Percentiles rank a stretch among this genome's conserved stretches.
Evolutionary conservation across 192 early-diverging fungal genomes (phyloP).

Genomic region (Dispira simplex): DNA sequence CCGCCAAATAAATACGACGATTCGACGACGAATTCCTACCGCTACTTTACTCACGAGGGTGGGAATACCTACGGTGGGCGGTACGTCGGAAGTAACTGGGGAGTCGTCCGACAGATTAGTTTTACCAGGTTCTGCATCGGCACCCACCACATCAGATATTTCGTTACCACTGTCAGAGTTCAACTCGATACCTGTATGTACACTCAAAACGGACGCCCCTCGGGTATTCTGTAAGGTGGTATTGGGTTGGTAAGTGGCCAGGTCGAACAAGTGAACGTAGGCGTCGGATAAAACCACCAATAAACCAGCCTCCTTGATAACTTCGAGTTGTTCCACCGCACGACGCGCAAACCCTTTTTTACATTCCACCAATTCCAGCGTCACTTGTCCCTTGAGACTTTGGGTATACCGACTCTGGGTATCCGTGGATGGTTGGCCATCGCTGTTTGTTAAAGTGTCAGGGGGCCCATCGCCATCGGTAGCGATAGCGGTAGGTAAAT

Average conservation of each 20-base stretch:
- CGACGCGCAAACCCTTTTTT: conserved; percentile 51
- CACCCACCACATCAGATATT: not conserved
- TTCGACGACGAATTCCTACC: conserved; percentile 49
- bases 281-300: conserved; percentile 60
- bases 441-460: conserved; percentile 7
- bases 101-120: too few relatives aligned
- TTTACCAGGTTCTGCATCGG: not conserved
- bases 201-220: conserved; percentile 60
- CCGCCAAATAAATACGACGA: conserved; percentile 59
- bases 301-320: conserved; percentile 56
- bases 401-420: not conserved
- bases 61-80: conserved; percentile 41
- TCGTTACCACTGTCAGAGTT: not conserved
- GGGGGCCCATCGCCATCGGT: not conserved
- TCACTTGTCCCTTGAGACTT: not conserved
- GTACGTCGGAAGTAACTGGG: too few relatives aligned
- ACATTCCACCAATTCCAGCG: conserved; percentile 43
- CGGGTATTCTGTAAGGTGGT: conserved; percentile 53
- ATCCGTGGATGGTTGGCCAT: not conserved
- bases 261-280: conserved; percentile 53
- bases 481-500: conserved; percentile 1
- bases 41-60: conserved; percentile 56
- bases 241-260: conserved; percentile 47
- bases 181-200: conserved; percentile 52
- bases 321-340: conserved; percentile 54